Percentiles rank a stretch among this genome's conserved stretches.
Conservation (phyloP, 2,329 filamentous ascomycete genomes). For the Diaporthe helianthi region DNA sequence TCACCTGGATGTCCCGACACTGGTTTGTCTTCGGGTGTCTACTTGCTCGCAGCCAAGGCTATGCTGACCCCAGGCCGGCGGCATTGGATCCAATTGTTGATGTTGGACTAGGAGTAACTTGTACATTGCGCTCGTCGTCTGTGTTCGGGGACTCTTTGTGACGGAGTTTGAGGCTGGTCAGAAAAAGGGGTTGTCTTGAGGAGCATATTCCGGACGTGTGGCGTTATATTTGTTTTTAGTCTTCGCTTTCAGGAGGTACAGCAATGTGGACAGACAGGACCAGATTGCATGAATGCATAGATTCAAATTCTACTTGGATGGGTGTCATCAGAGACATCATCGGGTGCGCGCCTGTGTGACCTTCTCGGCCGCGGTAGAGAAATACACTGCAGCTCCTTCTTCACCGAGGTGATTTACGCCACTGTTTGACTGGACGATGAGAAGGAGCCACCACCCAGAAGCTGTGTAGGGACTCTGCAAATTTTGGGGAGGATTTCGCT, state of each 20-base stretch:
- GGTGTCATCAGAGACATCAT: not conserved
- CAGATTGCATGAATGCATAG: conserved; percentile 18
- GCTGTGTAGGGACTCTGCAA: not conserved
- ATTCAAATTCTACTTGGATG: not conserved
- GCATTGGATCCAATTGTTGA: not conserved
- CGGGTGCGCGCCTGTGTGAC: not conserved
- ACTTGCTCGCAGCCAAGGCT: not conserved
- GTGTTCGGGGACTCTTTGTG: not conserved
- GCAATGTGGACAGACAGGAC: conserved; percentile 6
- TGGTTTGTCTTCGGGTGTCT: not conserved
- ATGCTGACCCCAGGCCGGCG: not conserved
- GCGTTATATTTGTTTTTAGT: conserved; percentile 24
- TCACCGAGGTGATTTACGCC: not conserved
- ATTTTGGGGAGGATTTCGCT: not conserved
- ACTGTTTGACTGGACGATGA: not conserved
- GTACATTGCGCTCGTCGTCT: conserved; percentile 20
- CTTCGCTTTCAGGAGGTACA: conserved; percentile 15
- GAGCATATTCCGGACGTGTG: conserved; percentile 19
- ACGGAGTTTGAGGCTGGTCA: conserved; percentile 27
- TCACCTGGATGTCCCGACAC: too few species aligned
- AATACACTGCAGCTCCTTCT: not conserved
- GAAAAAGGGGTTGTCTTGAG: conserved; percentile 9
- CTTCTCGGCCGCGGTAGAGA: not conserved
- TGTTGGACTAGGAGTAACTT: conserved; percentile 8
- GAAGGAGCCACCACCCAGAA: not conserved